These are phyloP conservation scores for Gracilaria vermiculophylla DNA, from an alignment of 23 red algal species.

Conservation along the genomic window DNA sequence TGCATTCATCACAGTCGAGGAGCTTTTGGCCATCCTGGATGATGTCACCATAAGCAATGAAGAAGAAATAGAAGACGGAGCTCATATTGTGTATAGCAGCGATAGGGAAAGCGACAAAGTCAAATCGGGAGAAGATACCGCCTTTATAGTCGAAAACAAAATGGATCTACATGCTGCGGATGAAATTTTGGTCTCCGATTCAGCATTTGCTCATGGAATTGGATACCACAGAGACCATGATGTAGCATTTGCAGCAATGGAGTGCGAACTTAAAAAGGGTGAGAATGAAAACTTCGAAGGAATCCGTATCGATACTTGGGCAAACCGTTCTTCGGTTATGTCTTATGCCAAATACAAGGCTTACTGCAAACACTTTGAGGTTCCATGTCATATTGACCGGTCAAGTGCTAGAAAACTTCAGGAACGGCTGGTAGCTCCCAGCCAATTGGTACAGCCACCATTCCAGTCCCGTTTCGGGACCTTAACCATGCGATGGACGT, in stretches of 20 bases:
- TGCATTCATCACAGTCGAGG: not conserved
- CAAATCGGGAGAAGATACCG: not conserved
- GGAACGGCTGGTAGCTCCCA: not conserved
- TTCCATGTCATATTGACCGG: not conserved
- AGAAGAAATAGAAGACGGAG: too few relatives aligned
- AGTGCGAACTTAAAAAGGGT: not conserved
- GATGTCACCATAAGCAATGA: too few relatives aligned
- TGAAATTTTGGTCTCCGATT: not conserved
- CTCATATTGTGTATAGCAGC: not conserved
- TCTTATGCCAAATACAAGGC: not conserved
- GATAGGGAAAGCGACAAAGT: not conserved
- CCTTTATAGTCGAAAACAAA: not conserved
- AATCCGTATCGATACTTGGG: not conserved
- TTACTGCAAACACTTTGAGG: conserved; percentile 2
- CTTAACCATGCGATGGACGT: conserved; percentile 19
- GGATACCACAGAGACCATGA: not conserved
- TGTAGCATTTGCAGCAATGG: not conserved
- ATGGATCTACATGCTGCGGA: not conserved
- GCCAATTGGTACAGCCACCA: not conserved
- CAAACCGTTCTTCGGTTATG: conserved; percentile 35
- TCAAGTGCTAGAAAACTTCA: not conserved
- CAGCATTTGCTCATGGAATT: not conserved
- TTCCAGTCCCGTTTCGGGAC: not conserved
- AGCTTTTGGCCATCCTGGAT: not conserved
- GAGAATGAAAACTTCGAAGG: not conserved